These are phyloP conservation scores for Boechera divaricarpa DNA, from an alignment of 345 rosid genomes.

Conservation along the genomic window DNA sequence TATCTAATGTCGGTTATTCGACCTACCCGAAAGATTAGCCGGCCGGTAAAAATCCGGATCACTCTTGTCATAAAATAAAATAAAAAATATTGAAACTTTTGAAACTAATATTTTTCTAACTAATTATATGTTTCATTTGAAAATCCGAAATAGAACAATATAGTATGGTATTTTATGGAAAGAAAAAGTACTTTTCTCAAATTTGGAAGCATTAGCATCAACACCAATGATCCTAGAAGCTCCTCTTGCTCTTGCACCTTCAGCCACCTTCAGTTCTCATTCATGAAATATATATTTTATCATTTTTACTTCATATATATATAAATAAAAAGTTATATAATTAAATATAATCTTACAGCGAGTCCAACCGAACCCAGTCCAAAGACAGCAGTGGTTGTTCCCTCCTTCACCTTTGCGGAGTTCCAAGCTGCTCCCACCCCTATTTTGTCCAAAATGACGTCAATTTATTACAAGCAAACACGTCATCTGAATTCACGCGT, in stretches of 20 bases:
- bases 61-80: too few species aligned
- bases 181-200: constrained; percentile 50
- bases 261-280: constrained; percentile 55
- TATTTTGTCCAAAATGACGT: neutral
- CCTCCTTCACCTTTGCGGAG: constrained; percentile 59
- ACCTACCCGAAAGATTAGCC: too few species aligned
- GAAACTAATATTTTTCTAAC: neutral
- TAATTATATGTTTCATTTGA: neutral
- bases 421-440: constrained; percentile 87
- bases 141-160: too few species aligned
- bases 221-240: constrained; percentile 70
- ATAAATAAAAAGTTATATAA: neutral
- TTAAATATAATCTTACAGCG: constrained; percentile 53
- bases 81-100: neutral
- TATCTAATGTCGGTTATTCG: too few species aligned
- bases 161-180: neutral
- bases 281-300: constrained; percentile 8
- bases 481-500: neutral
- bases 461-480: neutral
- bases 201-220: constrained; percentile 59
- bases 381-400: constrained; percentile 65
- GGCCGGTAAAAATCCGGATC: too few species aligned
- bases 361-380: constrained; percentile 78
- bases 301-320: neutral
- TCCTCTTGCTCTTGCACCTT: constrained; percentile 69